Evolutionary conservation across 768 basidiomycete genomes (phyloP).

Genomic region (Rhodotorula toruloides): DNA sequence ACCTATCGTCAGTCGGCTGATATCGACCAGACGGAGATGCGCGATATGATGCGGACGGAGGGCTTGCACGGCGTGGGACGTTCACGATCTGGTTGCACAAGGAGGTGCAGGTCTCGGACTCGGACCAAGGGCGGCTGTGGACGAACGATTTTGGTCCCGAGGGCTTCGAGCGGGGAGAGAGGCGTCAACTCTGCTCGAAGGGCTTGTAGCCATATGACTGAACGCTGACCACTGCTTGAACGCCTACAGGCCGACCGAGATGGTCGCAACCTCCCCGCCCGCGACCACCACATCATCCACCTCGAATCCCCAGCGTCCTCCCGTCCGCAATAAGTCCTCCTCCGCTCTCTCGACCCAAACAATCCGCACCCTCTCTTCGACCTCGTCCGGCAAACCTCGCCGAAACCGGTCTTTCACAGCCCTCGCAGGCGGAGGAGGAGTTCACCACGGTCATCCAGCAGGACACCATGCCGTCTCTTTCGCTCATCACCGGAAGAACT

Average conservation of each 20-base stretch:
- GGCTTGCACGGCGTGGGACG: no score
- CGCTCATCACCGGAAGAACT: conserved; percentile 8
- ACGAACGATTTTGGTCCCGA: no score
- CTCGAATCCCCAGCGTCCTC: background rate
- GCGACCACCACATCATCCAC: background rate
- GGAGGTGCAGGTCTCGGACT: no score
- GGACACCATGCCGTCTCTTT: conserved; percentile 33
- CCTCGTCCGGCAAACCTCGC: conserved; percentile 20
- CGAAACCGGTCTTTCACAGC: conserved; percentile 33
- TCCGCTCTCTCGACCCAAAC: conserved; percentile 31
- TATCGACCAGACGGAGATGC: no score
- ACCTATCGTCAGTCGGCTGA: no score
- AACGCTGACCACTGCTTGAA: no score
- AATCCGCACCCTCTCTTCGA: conserved; percentile 21
- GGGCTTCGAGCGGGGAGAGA: no score
- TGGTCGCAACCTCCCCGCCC: conserved; percentile 26
- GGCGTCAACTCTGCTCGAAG: background rate
- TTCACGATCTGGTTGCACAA: no score
- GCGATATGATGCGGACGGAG: no score
- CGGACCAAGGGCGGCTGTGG: no score
- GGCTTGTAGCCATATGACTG: no score
- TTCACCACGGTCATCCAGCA: conserved; percentile 8
- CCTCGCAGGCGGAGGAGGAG: background rate
- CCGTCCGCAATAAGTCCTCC: conserved; percentile 33
- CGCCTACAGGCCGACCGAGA: background rate